phyloP scores from a whole-genome alignment of 805 yeast genomes.

The Teunomyces gatunensis region DNA sequence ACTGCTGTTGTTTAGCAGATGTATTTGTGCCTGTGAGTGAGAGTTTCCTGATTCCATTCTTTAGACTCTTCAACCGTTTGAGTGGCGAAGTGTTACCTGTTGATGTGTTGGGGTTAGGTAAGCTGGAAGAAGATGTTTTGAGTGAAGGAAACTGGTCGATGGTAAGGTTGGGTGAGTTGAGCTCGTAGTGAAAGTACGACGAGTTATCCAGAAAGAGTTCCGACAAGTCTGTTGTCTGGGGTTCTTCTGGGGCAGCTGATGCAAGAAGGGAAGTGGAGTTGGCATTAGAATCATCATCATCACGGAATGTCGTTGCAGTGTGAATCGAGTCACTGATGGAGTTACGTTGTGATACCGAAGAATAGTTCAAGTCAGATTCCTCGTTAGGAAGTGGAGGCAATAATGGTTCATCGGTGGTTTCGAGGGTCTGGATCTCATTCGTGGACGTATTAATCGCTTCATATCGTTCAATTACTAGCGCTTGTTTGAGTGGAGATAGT shows the following conservation, averaged over 20 bases:
- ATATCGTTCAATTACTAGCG: not conserved
- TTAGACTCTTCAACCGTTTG: conserved; percentile 35
- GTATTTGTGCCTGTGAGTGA: conserved; percentile 18
- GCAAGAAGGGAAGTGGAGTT: conserved; percentile 3
- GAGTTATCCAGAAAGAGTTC: conserved; percentile 9
- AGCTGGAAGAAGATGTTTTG: conserved; percentile 4
- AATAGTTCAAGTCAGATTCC: conserved; percentile 5
- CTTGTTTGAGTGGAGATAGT: conserved; percentile 2
- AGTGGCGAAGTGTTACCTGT: conserved; percentile 27
- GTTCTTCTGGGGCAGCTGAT: not conserved
- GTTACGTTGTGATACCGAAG: conserved; percentile 3
- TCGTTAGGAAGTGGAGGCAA: conserved; percentile 23
- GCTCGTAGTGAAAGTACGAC: conserved; percentile 19
- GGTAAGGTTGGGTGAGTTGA: conserved; percentile 24
- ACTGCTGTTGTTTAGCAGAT: conserved; percentile 3
- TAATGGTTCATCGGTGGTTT: conserved; percentile 13
- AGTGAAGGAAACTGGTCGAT: conserved; percentile 13
- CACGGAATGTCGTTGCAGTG: conserved; percentile 1
- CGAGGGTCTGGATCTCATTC: not conserved
- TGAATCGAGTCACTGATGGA: conserved; percentile 4
- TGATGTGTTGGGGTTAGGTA: conserved; percentile 1
- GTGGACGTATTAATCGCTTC: not conserved
- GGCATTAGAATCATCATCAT: conserved; percentile 3
- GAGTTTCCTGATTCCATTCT: conserved; percentile 38
- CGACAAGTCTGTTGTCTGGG: conserved; percentile 5